Base-by-base conservation (phyloP, 257 asterid species). In the Striga asiatica region DNA sequence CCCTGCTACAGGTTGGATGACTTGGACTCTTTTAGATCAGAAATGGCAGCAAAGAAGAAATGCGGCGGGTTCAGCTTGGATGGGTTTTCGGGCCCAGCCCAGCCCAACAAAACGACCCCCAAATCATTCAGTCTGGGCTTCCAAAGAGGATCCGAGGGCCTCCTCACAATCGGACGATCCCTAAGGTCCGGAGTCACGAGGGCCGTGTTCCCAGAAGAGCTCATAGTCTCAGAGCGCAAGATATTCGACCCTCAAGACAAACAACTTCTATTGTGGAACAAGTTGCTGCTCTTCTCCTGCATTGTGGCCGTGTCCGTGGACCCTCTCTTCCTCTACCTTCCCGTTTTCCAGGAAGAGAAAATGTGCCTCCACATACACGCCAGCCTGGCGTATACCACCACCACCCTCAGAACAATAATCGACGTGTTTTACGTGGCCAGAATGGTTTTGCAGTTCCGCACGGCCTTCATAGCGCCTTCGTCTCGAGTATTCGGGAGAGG, bases 401-500 rank as follows among this genome's bases (percentile, higher is more conserved):
- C 83, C 0, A 73, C 85, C 53, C 65, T 88, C 57, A 80, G 98
- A 69, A 74, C 95, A 12, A 9, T 76, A 39, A 58, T 92, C 21
- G 98, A 92, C 56, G 35, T 66, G 16, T 88, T 92, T 58, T 92
- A 84, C 70, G 22, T 84, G 29, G 58, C 68, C 9, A 93, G 99
- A 14, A 82, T 92, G 64, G 70, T 66, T 71, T 83, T 92, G 37
- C 99, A 92, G 50, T 92, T 92, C 67, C 82, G 94, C 10, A 88
- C 99, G 14, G 99, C 99, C 61, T 92, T 77, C 50, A 84, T 92
- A 58, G 99, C 99, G 21, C 99, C 99, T 61, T 92, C 99, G 21
- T 92, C 99, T 72, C 88, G 99, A 50, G 97, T 92, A 49, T 92
- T 92, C 76, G 99, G 99, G 37, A 76, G 99, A 61, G 99, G 99